Evolutionary conservation across 352 stramenopile species (phyloP).

Genomic region (Phytophthora vignae): DNA sequence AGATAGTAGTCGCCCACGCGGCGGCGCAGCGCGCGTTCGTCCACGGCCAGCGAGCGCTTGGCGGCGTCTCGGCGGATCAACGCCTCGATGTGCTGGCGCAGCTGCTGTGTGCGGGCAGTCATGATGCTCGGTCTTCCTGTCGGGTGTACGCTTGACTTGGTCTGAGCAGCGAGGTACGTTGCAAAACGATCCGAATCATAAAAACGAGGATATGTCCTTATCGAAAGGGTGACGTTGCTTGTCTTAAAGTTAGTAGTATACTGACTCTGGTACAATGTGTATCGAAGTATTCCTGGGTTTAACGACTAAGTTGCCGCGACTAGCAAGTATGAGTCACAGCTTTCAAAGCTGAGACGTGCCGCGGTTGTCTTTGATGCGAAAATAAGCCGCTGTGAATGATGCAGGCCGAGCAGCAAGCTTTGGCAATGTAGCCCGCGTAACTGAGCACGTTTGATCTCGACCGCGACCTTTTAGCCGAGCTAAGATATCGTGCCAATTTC

Average conservation of each 20-base stretch:
- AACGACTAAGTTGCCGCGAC: neutral
- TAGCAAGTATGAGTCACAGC: neutral
- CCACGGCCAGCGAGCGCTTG: conserved; percentile 32
- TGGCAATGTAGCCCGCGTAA: too few relatives aligned
- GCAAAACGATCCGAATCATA: conserved; percentile 1
- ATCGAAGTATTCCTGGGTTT: neutral
- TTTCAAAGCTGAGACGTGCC: conserved; percentile 1
- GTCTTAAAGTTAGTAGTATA: neutral
- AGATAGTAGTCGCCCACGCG: conserved; percentile 81
- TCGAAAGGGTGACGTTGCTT: neutral
- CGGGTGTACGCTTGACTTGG: neutral
- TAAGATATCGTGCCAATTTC: neutral
- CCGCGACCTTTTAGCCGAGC: neutral
- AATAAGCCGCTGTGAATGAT: conserved; percentile 2
- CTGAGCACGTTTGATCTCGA: too few relatives aligned
- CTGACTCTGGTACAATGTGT: neutral
- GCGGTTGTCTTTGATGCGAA: neutral
- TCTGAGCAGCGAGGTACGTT: neutral
- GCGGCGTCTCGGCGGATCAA: conserved; percentile 57
- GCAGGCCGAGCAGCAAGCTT: neutral
- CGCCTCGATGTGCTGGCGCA: conserved; percentile 62
- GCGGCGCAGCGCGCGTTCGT: conserved; percentile 51
- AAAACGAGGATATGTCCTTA: conserved; percentile 1
- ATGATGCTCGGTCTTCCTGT: conserved; percentile 11
- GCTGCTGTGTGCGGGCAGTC: conserved; percentile 33